Evolutionary conservation across 768 basidiomycete species (phyloP), one percentile per base, ranked within the genome.

Genomic region (Lepiota venenata): DNA sequence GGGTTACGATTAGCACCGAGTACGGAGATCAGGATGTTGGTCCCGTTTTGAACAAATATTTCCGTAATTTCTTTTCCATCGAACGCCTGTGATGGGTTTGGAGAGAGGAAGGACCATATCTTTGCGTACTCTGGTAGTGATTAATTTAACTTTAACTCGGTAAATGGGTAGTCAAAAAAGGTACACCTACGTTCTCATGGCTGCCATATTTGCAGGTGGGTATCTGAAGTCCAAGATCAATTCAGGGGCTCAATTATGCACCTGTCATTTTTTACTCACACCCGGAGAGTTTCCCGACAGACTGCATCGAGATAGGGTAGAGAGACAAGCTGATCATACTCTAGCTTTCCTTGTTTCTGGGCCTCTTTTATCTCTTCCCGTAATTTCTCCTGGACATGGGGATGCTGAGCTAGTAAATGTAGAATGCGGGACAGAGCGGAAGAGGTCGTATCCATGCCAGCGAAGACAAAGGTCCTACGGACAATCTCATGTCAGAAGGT

Each of bases 221-320:
- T 60, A 62, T 20, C 68, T 56, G 21, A 12, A 52, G 46, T 21
- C 49, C 39, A 22, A 25, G 41, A 1, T 25, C 43, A 38, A 55
- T 45, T 18, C 43, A 29, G 47, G 14, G 4, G 4, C 8, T 15
- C 15, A 20, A 27, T 0, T 15, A 25, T 21, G 10, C 18, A 20
- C 8, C 6, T 11, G 21, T 44, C 47, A n/a, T 11, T 12, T 14
- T 3, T 2, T 15, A 63, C 72, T 45, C 40, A 70, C 70, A 71
- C 59, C 42, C 73, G 66, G 1, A 71, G 59, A 7, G 71, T 73
- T 58, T 76, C 73, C 11, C 69, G 60, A 52, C 69, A 69, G 3
- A 75, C 63, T 0, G 71, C 70, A 54, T 78, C 74, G 12, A 75
- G 61, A 37, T 67, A 64, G 1, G 70, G 71, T 2, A 76, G 64